Evolutionary conservation across 2,329 filamentous ascomycete species (phyloP), one percentile per base, ranked within the genome.

Genomic region (Didymella sp.): DNA sequence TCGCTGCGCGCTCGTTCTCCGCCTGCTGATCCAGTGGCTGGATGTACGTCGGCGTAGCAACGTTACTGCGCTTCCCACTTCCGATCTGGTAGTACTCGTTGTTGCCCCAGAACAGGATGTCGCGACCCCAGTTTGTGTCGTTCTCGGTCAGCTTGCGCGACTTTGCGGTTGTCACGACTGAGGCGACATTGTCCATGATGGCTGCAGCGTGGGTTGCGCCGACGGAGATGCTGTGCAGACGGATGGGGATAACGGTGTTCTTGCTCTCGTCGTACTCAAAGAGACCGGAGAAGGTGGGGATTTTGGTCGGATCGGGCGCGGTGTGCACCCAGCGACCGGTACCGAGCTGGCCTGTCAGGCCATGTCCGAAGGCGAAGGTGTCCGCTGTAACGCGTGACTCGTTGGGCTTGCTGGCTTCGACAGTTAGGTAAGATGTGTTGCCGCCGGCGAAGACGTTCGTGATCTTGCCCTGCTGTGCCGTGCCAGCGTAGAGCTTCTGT

Each of bases 81-180:
- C 95, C 95, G 24, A 99, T 85, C 77, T 99, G 95, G 76, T 90
- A 97, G 73, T 89, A 86, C 78, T 98, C 93, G 70, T 98, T 99
- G 50, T 92, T 92, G 60, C 95, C 95, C 91, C 93, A 99, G 81
- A 91, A 96, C 1, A 98, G 75, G 27, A 93, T 88, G 73, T 98
- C 95, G 4, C 89, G 87, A 45, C 95, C 95, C 86, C 88, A 96
- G 73, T 95, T 93, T 1, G 88, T 91, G 68, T 92, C 89, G 63
- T 90, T 89, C 37, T 85, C 79, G 1, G 72, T 73, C n/a, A 69
- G 59, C 21, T 60, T 59, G 13, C 48, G 60, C 67, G 59, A 76
- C 51, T 72, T 77, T 13, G 52, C 27, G 59, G 68, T 73, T 2
- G 82, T 79, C 1, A 87, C 83, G 6, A 92, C 82, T 50, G 87